A percentile compares a stretch with the other conserved stretches of the same genome.
Evolutionary conservation across 768 basidiomycete genomes (phyloP).

Genomic region (Tylopilus sp.): DNA sequence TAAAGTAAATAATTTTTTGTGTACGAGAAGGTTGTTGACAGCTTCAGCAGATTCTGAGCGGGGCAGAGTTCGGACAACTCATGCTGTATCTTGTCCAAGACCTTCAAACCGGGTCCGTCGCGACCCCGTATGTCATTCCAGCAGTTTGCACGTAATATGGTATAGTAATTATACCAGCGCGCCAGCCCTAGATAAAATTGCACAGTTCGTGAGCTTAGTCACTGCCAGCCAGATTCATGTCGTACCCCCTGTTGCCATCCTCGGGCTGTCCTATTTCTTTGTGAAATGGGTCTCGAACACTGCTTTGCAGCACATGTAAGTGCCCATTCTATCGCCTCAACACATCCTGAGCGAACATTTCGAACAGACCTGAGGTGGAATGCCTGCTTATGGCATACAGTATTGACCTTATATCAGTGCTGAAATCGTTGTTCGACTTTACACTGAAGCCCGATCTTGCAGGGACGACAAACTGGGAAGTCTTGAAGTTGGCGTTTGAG

Average conservation of each 20-base stretch:
- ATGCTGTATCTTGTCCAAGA: constrained; percentile 6
- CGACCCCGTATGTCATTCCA: neutral
- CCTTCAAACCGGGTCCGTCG: neutral
- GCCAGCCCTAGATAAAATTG: neutral
- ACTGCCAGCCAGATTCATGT: neutral
- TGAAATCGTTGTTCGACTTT: constrained; percentile 1
- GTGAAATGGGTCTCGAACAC: constrained; percentile 4
- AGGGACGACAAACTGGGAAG: constrained; percentile 3
- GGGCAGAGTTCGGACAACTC: neutral
- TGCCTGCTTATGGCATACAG: constrained; percentile 2
- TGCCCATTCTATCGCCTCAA: neutral
- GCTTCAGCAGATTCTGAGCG: neutral
- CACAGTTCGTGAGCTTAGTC: constrained; percentile 1
- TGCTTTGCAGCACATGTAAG: neutral
- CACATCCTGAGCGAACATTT: neutral
- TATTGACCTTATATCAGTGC: constrained; percentile 1
- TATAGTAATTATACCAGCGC: neutral
- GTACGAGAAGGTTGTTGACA: neutral
- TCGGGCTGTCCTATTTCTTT: constrained; percentile 2
- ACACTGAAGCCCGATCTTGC: constrained; percentile 6
- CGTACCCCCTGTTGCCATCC: constrained; percentile 1
- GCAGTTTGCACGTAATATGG: neutral
- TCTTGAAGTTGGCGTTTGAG: constrained; percentile 5
- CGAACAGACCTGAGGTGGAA: constrained; percentile 2
- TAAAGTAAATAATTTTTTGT: neutral